Conservation (phyloP, 345 rosid species). For the Eucalyptus marginata region DNA sequence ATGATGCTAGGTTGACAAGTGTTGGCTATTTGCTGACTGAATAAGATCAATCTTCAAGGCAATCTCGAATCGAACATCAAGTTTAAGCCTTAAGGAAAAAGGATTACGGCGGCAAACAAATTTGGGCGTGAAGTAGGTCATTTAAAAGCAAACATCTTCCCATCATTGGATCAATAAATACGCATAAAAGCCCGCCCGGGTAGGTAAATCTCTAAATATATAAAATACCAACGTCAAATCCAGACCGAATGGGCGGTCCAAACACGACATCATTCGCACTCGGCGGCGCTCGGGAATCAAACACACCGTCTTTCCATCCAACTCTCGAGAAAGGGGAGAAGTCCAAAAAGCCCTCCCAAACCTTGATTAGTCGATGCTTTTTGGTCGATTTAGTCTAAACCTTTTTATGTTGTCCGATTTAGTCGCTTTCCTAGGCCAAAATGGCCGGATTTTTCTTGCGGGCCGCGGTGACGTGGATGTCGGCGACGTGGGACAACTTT, state of each 20-base stretch:
- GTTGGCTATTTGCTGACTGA: neutral
- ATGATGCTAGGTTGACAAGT: neutral
- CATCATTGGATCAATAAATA: neutral
- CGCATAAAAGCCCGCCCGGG: neutral
- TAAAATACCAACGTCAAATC: neutral
- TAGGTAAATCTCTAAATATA: neutral
- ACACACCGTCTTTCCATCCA: neutral
- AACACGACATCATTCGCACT: neutral
- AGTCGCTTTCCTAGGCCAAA: too few species aligned
- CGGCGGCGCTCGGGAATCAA: neutral
- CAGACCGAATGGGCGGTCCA: neutral
- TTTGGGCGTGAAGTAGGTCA: neutral
- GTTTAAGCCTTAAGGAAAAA: neutral
- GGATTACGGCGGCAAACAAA: neutral
- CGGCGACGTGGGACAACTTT: too few species aligned
- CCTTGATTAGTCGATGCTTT: too few species aligned
- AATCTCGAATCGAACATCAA: neutral
- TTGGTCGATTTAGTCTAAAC: too few species aligned
- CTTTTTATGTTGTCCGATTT: too few species aligned
- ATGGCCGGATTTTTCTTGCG: too few species aligned
- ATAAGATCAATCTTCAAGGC: neutral
- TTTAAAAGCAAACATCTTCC: neutral
- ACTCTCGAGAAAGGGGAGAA: neutral
- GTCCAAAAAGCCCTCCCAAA: too few species aligned
- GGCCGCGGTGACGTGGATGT: too few species aligned